Evolutionary conservation across 495 filamentous ascomycete species (phyloP).

Genomic region (Hypoxylon lienhwacheense): DNA sequence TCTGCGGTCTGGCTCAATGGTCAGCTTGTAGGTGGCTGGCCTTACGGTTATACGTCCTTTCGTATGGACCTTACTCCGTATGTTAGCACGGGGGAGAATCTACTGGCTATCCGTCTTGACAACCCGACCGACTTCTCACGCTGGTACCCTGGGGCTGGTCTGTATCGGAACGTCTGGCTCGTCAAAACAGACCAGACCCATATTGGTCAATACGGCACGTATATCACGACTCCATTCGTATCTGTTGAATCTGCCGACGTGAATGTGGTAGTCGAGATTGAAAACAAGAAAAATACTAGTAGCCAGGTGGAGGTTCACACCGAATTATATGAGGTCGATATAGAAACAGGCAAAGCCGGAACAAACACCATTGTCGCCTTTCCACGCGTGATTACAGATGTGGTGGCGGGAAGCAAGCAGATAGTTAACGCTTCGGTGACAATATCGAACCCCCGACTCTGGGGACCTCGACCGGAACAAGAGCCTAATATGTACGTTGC

Average conservation of each 20-base stretch:
- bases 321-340: conserved; percentile 32
- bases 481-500: conserved; percentile 52
- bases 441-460: conserved; percentile 46
- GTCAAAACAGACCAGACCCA: conserved; percentile 46
- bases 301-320: conserved; percentile 38
- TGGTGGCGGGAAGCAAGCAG: conserved; percentile 37
- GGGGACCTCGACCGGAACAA: conserved; percentile 51
- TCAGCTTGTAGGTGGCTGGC: conserved; percentile 53
- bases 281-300: conserved; percentile 39
- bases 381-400: conserved; percentile 16
- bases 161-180: conserved; percentile 57
- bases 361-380: conserved; percentile 35
- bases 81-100: conserved; percentile 43
- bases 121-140: conserved; percentile 49
- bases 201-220: conserved; percentile 49
- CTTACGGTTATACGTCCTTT: conserved; percentile 53
- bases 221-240: conserved; percentile 45
- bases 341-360: conserved; percentile 20
- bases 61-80: conserved; percentile 53
- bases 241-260: conserved; percentile 45
- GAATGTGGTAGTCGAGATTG: conserved; percentile 43
- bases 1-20: conserved; percentile 54
- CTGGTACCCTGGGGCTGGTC: conserved; percentile 55
- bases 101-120: conserved; percentile 52
- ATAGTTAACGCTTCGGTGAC: conserved; percentile 41